phyloP scores from a whole-genome alignment of 768 basidiomycete genomes.

The Gloeopeniophorella convolvens region DNA sequence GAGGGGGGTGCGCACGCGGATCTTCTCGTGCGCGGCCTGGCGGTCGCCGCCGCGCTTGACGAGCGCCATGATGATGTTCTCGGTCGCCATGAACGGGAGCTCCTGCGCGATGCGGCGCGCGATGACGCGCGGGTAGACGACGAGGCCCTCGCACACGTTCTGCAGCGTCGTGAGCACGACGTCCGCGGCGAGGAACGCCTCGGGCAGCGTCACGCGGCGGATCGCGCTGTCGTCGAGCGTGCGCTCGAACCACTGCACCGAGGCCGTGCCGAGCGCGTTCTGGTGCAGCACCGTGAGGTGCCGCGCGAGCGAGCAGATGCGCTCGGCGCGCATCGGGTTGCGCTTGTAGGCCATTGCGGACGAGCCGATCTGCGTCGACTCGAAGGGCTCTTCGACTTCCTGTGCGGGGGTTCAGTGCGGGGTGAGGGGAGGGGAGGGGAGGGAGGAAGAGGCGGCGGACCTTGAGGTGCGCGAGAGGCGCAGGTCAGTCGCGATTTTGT shows the following conservation, averaged over 20 bases:
- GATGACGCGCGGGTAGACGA: conserved; percentile 98
- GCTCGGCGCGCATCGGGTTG: conserved; percentile 98
- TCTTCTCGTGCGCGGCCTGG: conserved; percentile 95
- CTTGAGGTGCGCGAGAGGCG: conserved; percentile 92
- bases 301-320: conserved; percentile 92
- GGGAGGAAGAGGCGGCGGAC: conserved; percentile 29
- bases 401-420: conserved; percentile 24
- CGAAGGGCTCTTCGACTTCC: conserved; percentile 99
- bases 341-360: conserved; percentile 99
- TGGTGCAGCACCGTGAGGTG: conserved; percentile 96
- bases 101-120: conserved; percentile 88
- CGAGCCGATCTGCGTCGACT: conserved; percentile 96
- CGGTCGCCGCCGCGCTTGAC: conserved; percentile 93
- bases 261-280: conserved; percentile 91
- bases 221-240: conserved; percentile 98
- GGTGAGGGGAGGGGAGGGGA: too few relatives aligned
- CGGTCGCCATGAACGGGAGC: conserved; percentile 99
- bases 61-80: conserved; percentile 99
- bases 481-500: conserved; percentile 96
- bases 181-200: conserved; percentile 95
- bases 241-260: conserved; percentile 97
- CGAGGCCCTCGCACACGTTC: conserved; percentile 96
- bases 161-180: conserved; percentile 93
- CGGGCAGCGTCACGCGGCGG: conserved; percentile 91
- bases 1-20: conserved; percentile 49